Evolutionary conservation across 768 basidiomycete species (phyloP).

Genomic region (Mycena metata): DNA sequence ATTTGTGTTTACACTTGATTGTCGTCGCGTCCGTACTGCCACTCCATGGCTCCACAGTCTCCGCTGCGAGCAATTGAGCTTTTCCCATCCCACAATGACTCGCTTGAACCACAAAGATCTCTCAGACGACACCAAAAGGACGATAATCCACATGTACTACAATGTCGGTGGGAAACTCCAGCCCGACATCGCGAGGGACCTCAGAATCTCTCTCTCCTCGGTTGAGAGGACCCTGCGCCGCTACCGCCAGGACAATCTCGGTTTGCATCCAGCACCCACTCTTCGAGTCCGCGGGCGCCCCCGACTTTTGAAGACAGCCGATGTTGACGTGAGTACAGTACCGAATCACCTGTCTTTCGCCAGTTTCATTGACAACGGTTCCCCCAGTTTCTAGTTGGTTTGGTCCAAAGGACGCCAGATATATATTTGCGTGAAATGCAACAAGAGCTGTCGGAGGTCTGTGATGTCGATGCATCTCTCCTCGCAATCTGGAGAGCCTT

Average conservation of each 20-base stretch:
- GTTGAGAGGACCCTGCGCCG: neutral
- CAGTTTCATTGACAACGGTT: neutral
- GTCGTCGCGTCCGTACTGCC: no score
- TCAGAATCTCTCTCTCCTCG: neutral
- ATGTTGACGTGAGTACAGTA: slow-evolving; percentile 7
- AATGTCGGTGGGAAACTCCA: neutral
- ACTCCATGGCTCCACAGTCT: neutral
- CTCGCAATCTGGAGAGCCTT: slow-evolving; percentile 29
- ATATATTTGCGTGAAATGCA: slow-evolving; percentile 32
- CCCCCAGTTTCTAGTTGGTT: slow-evolving; percentile 7
- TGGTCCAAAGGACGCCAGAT: slow-evolving; percentile 17
- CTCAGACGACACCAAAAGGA: neutral
- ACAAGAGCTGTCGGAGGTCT: slow-evolving; percentile 9
- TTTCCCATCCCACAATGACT: neutral
- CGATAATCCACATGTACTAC: neutral
- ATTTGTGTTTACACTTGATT: slow-evolving; percentile 5
- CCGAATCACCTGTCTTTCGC: neutral
- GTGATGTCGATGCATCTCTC: slow-evolving; percentile 11
- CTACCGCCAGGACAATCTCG: slow-evolving; percentile 4
- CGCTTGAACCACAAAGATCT: neutral
- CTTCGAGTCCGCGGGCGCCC: slow-evolving; percentile 15
- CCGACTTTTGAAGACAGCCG: neutral
- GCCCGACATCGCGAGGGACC: slow-evolving; percentile 10
- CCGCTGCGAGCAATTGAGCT: neutral
- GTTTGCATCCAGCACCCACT: neutral